Evolutionary conservation across 129 eudicot genomes (phyloP).

Genomic region (Smallanthus sonchifolius): DNA sequence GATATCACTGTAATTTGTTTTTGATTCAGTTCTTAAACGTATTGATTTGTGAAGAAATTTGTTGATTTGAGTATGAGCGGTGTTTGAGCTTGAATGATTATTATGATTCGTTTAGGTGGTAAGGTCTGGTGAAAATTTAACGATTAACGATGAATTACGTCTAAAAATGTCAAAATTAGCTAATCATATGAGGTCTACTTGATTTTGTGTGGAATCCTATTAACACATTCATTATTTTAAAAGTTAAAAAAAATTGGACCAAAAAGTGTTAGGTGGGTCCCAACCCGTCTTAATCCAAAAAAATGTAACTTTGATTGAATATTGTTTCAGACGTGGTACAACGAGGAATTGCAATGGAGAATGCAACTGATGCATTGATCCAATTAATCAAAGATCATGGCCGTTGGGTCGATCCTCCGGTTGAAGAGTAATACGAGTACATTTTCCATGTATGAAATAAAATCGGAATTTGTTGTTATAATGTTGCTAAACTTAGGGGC

Average conservation of each 20-base stretch:
- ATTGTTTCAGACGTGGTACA: slow-evolving; percentile 61
- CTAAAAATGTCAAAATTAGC: neutral
- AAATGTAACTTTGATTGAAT: neutral
- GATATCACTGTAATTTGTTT: neutral
- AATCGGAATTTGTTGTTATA: neutral
- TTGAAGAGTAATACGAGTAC: slow-evolving; percentile 49
- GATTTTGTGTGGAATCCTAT: neutral
- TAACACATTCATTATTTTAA: neutral
- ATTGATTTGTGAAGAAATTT: neutral
- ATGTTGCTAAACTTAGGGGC: slow-evolving; percentile 14
- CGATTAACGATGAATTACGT: neutral
- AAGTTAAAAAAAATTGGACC: neutral
- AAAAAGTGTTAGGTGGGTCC: neutral
- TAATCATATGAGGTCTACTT: slow-evolving; percentile 7
- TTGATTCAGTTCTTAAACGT: neutral
- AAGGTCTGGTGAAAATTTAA: neutral
- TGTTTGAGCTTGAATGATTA: neutral
- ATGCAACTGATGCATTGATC: slow-evolving; percentile 86
- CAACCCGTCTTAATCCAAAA: neutral
- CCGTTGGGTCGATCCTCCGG: slow-evolving; percentile 96
- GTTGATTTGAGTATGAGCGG: neutral
- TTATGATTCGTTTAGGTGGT: neutral
- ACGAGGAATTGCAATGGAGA: slow-evolving; percentile 87
- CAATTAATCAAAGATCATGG: slow-evolving; percentile 89
- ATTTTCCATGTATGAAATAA: neutral